phyloP scores from a whole-genome alignment of 2,329 filamentous ascomycete species.

The Hypoxylon sp. region DNA sequence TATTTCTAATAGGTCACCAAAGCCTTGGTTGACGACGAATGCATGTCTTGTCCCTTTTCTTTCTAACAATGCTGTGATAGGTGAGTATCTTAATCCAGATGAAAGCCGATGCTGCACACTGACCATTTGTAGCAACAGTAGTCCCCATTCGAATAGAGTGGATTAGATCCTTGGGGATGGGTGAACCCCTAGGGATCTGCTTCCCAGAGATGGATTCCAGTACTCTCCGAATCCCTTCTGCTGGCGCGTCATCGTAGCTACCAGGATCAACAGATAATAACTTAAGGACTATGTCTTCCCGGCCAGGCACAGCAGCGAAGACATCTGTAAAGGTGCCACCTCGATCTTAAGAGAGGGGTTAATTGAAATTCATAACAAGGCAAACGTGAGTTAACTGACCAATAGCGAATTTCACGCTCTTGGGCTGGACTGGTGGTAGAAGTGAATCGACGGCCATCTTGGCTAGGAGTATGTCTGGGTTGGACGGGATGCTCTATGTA shows the following conservation, averaged over 20 bases:
- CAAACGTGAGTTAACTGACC: constrained; percentile 28
- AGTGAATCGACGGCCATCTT: constrained; percentile 38
- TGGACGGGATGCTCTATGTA: constrained; percentile 1
- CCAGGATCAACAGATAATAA: constrained; percentile 79
- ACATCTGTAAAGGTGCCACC: constrained; percentile 47
- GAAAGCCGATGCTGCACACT: constrained; percentile 25
- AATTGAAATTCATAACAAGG: constrained; percentile 12
- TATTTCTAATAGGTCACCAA: constrained; percentile 42
- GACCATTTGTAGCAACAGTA: constrained; percentile 39
- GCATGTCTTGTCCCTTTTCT: constrained; percentile 79
- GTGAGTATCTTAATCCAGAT: constrained; percentile 79
- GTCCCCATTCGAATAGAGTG: constrained; percentile 48
- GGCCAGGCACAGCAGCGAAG: constrained; percentile 65
- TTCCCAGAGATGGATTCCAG: constrained; percentile 71
- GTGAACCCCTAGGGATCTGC: constrained; percentile 62
- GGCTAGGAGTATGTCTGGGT: constrained; percentile 14
- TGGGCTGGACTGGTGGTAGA: constrained; percentile 32
- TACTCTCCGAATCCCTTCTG: constrained; percentile 77
- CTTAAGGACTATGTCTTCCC: constrained; percentile 79
- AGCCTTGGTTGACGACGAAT: constrained; percentile 76
- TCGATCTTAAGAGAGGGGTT: constrained; percentile 32
- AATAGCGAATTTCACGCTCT: constrained; percentile 43
- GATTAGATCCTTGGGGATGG: constrained; percentile 53
- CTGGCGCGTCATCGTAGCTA: constrained; percentile 78
- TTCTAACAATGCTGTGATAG: constrained; percentile 69